Evolutionary conservation across 2,329 filamentous ascomycete species (phyloP), one percentile per base, ranked within the genome.

Genomic region (Acarospora socialis): DNA sequence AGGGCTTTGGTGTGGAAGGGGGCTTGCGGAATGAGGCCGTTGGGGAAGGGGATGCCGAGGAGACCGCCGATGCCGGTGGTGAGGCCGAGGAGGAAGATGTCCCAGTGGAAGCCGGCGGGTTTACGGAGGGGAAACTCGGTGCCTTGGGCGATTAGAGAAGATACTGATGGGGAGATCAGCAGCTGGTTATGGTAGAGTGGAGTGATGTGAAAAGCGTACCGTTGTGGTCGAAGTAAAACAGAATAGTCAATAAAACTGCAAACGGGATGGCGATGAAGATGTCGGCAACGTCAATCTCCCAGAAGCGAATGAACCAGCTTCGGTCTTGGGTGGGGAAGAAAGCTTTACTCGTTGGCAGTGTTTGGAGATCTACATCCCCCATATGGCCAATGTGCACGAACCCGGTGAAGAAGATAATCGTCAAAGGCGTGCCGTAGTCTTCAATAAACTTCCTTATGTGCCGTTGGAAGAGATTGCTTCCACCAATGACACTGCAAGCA

Each of bases 181-280:
- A 7, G 18, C 23, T 21, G 18, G 15, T 42, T 40, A 15, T 40
- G 42, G 18, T 39, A 34, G 16, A 38, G 38, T 9, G 33, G 39
- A 17, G 15, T 7, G 12, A 9, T 22, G 17, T 21, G 25, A 5
- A 20, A 28, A 21, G 27, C 60, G 39, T 59, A 81, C 77, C 77
- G 44, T 90, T 92, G 48, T 92, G 83, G 48, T 92, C 83, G 51
- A 90, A 92, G 60, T 79, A 92, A 51, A 92, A 92, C 4, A 92
- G 58, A 14, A 92, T 74, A 0, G 83, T 92, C 10, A 92, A 61
- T 2, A 92, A 61, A 20, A 92, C 48, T 1, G 81, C 83, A 57
- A 92, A 92, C 0, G 84, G 84, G n/a, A 92, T 68, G 1, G 84
- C 83, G 25, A 84, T 62, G 49, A 92, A 92, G 5, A 90, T 65